phyloP scores from a whole-genome alignment of 1,139 yeast species.

The Sugiyamaella pinicola region DNA sequence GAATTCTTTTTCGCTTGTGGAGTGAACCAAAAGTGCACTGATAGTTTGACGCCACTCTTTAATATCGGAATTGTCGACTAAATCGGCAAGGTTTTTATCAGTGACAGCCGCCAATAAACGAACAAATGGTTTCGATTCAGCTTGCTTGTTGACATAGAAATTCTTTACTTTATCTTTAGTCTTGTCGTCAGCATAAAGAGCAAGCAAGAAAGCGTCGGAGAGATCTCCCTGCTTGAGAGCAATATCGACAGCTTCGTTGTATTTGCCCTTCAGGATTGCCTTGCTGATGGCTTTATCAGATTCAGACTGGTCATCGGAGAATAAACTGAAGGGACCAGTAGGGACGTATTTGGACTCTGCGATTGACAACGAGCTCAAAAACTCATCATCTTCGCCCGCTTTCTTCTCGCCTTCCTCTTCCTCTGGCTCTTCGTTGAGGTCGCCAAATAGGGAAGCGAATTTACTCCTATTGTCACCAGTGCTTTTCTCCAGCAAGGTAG shows the following conservation, averaged over 20 bases:
- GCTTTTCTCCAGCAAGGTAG: slow-evolving; percentile 45
- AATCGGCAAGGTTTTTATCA: slow-evolving; percentile 62
- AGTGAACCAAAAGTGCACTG: slow-evolving; percentile 63
- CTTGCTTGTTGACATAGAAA: slow-evolving; percentile 66
- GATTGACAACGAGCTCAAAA: slow-evolving; percentile 34
- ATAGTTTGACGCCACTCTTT: slow-evolving; percentile 83
- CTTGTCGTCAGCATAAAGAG: slow-evolving; percentile 63
- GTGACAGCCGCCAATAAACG: slow-evolving; percentile 73
- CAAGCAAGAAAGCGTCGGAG: slow-evolving; percentile 79
- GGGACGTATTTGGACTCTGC: slow-evolving; percentile 40
- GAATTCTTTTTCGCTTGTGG: slow-evolving; percentile 47
- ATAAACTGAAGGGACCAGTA: slow-evolving; percentile 49
- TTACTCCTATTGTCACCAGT: slow-evolving; percentile 36
- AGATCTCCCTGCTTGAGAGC: slow-evolving; percentile 67
- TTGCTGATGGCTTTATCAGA: slow-evolving; percentile 54
- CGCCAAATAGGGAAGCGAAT: background rate
- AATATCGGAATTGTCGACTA: slow-evolving; percentile 77
- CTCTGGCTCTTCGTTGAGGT: slow-evolving; percentile 18
- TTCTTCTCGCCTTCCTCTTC: slow-evolving; percentile 18
- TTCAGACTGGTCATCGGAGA: slow-evolving; percentile 45
- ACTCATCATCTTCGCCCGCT: slow-evolving; percentile 42
- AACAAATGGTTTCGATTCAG: slow-evolving; percentile 58
- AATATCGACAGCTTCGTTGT: slow-evolving; percentile 65
- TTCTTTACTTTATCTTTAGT: slow-evolving; percentile 68
- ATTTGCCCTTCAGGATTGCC: slow-evolving; percentile 63